Evolutionary conservation across 495 filamentous ascomycete species (phyloP).

Genomic region (Gamarada debralockiae): DNA sequence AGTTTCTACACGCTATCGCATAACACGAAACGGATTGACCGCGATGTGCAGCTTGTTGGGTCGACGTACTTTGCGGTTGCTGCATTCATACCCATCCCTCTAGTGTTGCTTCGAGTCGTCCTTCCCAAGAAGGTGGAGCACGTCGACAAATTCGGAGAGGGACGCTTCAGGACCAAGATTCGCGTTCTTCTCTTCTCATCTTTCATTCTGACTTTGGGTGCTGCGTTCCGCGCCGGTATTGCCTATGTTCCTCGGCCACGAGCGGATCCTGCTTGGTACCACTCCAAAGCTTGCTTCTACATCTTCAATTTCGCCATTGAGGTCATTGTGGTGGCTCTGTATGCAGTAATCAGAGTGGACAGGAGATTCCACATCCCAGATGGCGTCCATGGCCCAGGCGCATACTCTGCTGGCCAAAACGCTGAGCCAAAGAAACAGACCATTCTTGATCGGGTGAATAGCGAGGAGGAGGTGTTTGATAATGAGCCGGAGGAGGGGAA

Average conservation of each 20-base stretch:
- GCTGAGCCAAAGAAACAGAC: background rate
- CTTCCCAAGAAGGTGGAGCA: slow-evolving; percentile 38
- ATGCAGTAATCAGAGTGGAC: slow-evolving; percentile 65
- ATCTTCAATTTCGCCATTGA: slow-evolving; percentile 75
- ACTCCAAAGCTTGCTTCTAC: slow-evolving; percentile 71
- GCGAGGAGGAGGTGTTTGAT: no score
- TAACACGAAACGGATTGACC: slow-evolving; percentile 44
- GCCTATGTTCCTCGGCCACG: slow-evolving; percentile 48
- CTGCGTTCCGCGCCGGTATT: slow-evolving; percentile 60
- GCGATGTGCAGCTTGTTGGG: slow-evolving; percentile 63
- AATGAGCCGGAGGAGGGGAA: no score
- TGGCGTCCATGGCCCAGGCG: slow-evolving; percentile 25
- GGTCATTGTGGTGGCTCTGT: slow-evolving; percentile 60
- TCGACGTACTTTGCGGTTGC: slow-evolving; percentile 64
- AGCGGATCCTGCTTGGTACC: slow-evolving; percentile 60
- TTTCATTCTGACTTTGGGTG: slow-evolving; percentile 62
- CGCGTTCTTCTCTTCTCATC: slow-evolving; percentile 54
- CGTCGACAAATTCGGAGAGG: slow-evolving; percentile 68
- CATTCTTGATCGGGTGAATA: no score
- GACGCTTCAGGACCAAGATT: slow-evolving; percentile 61
- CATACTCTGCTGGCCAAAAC: slow-evolving; percentile 12
- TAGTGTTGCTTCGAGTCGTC: slow-evolving; percentile 50
- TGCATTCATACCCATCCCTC: slow-evolving; percentile 69
- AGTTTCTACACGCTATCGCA: slow-evolving; percentile 59
- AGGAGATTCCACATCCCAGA: slow-evolving; percentile 67